Evolutionary conservation across 2,329 filamentous ascomycete species (phyloP), one percentile per base, ranked within the genome.

Genomic region (Plenodomus tracheiphilus): DNA sequence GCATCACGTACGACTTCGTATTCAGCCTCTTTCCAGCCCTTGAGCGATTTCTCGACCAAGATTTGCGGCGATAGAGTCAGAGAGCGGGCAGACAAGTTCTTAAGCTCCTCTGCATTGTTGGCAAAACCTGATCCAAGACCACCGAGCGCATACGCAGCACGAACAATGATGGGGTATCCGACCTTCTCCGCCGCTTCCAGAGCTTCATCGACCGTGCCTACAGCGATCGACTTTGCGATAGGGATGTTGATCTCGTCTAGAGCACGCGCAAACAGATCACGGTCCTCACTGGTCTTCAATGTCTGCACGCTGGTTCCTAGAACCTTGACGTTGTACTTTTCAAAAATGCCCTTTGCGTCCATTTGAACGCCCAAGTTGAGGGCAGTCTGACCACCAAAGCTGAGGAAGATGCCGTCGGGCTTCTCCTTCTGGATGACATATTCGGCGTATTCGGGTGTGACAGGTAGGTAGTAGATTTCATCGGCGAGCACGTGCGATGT

Each of bases 1-100:
- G 91, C 93, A 74, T 99, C 94, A 65, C 94, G 89, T 55, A 97
- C 94, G 49, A 97, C 94, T 76, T 97, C 94, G 70, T 97, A 99
- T 75, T 99, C 94, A 42, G 97, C 88, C 76, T 99, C 94, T 78
- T 99, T 99, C 94, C 94, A 99, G 74, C 94, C 94, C 81, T 97
- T 97, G 63, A 99, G 85, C 43, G 91, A 96, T 78, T 97, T 97
- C 81, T 99, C 94, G 50, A 99, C 92, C 71, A 99, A 77, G 66
- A 99, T 97, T 75, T 99, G 94, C 41, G 94, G 93, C 2, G 93
- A 93, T 30, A 97, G 84, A 38, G 92, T 96, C 49, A 99, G 82
- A 39, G 93, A 97, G 58, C 91, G 86, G 54, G 94, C 92, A 59
- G 92, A 88, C 82, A 99, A 83, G 75, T 97, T 91, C 72, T 89